phyloP scores from a whole-genome alignment of 2,329 filamentous ascomycete genomes.

The Fusarium sp. region DNA sequence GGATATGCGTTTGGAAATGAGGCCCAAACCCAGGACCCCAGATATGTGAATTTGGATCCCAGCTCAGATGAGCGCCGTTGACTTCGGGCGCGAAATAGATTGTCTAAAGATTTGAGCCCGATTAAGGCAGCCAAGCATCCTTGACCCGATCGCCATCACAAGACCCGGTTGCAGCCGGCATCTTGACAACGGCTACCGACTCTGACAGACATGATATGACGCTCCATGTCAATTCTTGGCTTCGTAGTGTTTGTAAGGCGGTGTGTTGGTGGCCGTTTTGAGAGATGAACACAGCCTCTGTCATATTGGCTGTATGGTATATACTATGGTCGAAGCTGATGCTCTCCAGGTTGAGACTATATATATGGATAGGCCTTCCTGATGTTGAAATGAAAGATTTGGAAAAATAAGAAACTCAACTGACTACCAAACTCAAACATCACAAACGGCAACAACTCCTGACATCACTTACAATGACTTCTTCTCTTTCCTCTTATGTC shows the following conservation, averaged over 20 bases:
- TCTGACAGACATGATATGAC: constrained; percentile 24
- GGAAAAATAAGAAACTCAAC: not conserved
- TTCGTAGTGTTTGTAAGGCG: constrained; percentile 21
- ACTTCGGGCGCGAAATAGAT: constrained; percentile 15
- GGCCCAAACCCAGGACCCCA: constrained; percentile 27
- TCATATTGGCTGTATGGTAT: constrained; percentile 13
- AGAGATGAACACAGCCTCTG: constrained; percentile 9
- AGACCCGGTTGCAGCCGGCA: constrained; percentile 35
- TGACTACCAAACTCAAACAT: not conserved
- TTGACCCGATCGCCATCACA: constrained; percentile 35
- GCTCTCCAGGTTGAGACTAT: constrained; percentile 25
- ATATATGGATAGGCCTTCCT: constrained; percentile 30
- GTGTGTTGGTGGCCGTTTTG: constrained; percentile 23
- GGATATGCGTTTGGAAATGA: constrained; percentile 26
- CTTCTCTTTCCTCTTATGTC: constrained; percentile 26
- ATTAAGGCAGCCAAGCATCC: constrained; percentile 36
- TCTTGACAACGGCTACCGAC: constrained; percentile 33
- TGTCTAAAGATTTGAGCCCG: constrained; percentile 16
- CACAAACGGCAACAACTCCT: not conserved
- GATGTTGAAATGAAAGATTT: not conserved
- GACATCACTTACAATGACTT: constrained; percentile 18
- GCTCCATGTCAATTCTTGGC: constrained; percentile 2
- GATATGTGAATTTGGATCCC: constrained; percentile 11
- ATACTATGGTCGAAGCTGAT: not conserved
- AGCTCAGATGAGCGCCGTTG: constrained; percentile 25